Evolutionary conservation across 2,329 filamentous ascomycete species (phyloP), one percentile per base, ranked within the genome.

Genomic region (Gaeumannomyces sp.): DNA sequence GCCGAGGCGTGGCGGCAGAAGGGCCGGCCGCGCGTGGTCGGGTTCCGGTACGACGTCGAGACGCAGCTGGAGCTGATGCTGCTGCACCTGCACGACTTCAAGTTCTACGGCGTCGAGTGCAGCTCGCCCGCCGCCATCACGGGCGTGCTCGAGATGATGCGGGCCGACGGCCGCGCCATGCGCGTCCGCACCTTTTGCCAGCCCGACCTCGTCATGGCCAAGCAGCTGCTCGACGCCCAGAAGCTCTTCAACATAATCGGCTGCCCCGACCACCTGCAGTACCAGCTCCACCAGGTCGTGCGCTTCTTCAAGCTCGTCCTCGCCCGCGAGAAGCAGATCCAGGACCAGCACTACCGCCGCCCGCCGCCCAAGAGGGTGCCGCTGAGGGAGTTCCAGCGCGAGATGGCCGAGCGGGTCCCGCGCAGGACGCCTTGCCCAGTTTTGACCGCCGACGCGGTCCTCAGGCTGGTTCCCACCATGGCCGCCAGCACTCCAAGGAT

Each of bases 11-110:
- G 84, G 85, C 73, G 76, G 29, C 75, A 78, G 59, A 79, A 80
- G 67, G 84, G 84, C 56, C 82, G 82, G 0, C 83, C 84, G 7
- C 79, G 77, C 64, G 83, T 87, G 11, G 73, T 84, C 28, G 81
- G 82, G 16, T 87, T 86, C 71, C 81, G 83, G 25, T 87, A 84
- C 71, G 84, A 87, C 66, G 72, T 86, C 2, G 84, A 86, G 74
- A 86, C 84, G 0, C 85, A 87, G 73, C 70, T 87, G n/a, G 82
- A 85, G 14, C 78, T 87, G 14, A 72, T 86, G 28, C 70, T 72
- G 22, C 71, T 81, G 11, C 84, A 87, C 67, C 71, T 79, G 33
- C 72, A 80, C 13, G 78, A 81, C 28, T 87, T 87, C 69, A 79
- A 78, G 45, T 87, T 87, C 73, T 81, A 83, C 69, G 82, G 83